These are phyloP conservation scores for Datisca glomerata DNA, from an alignment of 306 rosid genomes.

Conservation along the genomic window DNA sequence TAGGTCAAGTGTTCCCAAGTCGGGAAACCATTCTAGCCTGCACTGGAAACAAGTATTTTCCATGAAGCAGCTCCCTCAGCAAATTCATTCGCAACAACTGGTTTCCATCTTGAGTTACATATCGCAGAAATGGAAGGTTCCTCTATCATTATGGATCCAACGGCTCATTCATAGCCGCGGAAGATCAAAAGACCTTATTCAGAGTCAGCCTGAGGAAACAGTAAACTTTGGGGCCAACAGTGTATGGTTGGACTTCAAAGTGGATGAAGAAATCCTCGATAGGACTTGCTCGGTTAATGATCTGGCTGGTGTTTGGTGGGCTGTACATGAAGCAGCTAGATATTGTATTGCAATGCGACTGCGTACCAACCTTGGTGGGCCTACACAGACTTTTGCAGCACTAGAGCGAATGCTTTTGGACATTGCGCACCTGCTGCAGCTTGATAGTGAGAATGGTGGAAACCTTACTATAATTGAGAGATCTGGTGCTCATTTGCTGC, in stretches of 20 bases:
- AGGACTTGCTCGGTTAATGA: conserved; percentile 60
- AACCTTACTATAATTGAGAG: conserved; percentile 83
- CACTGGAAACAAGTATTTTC: conserved; percentile 89
- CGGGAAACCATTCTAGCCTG: conserved; percentile 42
- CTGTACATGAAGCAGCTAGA: conserved; percentile 86
- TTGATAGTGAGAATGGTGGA: conserved; percentile 80
- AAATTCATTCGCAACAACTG: conserved; percentile 76
- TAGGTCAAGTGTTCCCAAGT: conserved; percentile 31
- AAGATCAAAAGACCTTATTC: conserved; percentile 47
- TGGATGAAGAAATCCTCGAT: conserved; percentile 67
- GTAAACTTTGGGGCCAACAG: conserved; percentile 36
- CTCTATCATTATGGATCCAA: conserved; percentile 92
- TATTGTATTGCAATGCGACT: conserved; percentile 77
- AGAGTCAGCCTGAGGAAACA: conserved; percentile 58
- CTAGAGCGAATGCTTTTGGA: conserved; percentile 94
- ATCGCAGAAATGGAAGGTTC: conserved; percentile 92
- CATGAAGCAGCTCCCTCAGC: conserved; percentile 75
- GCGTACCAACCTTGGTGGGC: conserved; percentile 95
- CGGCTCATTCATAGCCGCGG: conserved; percentile 69
- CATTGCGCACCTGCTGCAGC: conserved; percentile 68
- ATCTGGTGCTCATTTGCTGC: conserved; percentile 91
- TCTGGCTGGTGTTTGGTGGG: conserved; percentile 97
- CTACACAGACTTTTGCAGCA: conserved; percentile 95
- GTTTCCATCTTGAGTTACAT: conserved; percentile 84
- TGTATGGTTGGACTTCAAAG: conserved; percentile 57